Evolutionary conservation across 257 asterid species (phyloP).

Genomic region (Ehretia macrophylla): DNA sequence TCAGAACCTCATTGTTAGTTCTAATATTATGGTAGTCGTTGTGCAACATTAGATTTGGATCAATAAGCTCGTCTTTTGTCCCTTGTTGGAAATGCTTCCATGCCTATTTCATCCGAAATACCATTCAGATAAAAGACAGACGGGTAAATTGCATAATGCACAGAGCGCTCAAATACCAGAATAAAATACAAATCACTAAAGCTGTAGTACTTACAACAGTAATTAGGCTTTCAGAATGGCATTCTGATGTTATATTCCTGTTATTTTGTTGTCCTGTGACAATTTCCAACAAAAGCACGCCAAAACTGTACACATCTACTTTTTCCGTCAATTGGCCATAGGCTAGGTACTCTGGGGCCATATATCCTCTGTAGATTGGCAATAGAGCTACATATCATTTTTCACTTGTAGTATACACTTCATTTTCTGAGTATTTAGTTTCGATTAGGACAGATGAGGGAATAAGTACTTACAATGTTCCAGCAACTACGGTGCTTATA

Average conservation of each 20-base stretch:
- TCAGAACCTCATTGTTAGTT: conserved; percentile 20
- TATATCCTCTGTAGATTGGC: conserved; percentile 49
- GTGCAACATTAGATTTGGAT: conserved; percentile 36
- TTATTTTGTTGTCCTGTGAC: conserved; percentile 41
- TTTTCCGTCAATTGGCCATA: conserved; percentile 65
- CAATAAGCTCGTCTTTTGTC: conserved; percentile 29
- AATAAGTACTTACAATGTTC: conserved; percentile 65
- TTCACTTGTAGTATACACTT: too few species aligned
- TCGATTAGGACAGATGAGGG: not conserved
- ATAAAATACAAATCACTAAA: not conserved
- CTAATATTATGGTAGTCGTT: conserved; percentile 17
- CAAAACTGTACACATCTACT: conserved; percentile 69
- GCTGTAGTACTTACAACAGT: not conserved
- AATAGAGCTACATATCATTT: not conserved
- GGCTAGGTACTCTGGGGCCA: conserved; percentile 76
- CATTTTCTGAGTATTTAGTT: not conserved
- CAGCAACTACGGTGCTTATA: conserved; percentile 77
- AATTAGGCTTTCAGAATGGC: conserved; percentile 51
- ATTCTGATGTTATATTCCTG: conserved; percentile 24
- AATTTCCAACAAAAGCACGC: conserved; percentile 61
- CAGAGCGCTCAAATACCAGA: not conserved
- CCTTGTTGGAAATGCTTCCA: conserved; percentile 36
- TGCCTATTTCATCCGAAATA: conserved; percentile 16
- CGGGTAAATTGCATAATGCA: too few species aligned
- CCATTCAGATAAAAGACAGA: too few species aligned